Percentiles rank a stretch among this genome's conserved stretches.
phyloP scores from a whole-genome alignment of 108 stramenopile genomes.

The Cyclotella distinguenda region DNA sequence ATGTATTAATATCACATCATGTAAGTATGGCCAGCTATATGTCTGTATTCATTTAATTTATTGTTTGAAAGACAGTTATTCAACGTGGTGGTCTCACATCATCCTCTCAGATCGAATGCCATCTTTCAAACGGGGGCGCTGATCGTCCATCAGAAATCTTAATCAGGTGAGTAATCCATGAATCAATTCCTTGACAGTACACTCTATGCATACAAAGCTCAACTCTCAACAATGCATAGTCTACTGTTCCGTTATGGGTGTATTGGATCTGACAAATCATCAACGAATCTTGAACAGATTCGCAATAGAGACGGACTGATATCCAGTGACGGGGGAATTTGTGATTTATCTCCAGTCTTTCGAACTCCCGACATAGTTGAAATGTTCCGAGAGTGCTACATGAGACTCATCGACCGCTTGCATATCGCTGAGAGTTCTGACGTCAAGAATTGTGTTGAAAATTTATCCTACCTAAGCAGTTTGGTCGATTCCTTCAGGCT shows the following conservation, averaged over 20 bases:
- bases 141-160: slow-evolving; percentile 45
- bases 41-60: not conserved
- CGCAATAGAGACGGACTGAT: slow-evolving; percentile 12
- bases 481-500: slow-evolving; percentile 40
- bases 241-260: slow-evolving; percentile 51
- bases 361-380: slow-evolving; percentile 33
- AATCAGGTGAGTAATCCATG: slow-evolving; percentile 20
- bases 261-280: slow-evolving; percentile 38
- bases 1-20: slow-evolving; percentile 82
- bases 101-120: slow-evolving; percentile 21
- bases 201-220: not conserved
- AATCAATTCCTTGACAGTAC: slow-evolving; percentile 3
- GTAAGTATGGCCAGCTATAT: slow-evolving; percentile 43
- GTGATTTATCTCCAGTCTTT: slow-evolving; percentile 42
- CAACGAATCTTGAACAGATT: slow-evolving; percentile 27
- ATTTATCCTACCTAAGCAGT: slow-evolving; percentile 37
- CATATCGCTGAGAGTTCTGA: slow-evolving; percentile 12
- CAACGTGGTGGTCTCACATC: not conserved
- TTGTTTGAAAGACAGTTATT: not conserved
- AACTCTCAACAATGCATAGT: slow-evolving; percentile 6
- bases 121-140: slow-evolving; percentile 35
- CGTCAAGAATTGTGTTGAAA: slow-evolving; percentile 1
- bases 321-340: slow-evolving; percentile 41
- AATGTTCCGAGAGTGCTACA: slow-evolving; percentile 44
- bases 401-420: slow-evolving; percentile 23